phyloP scores from a whole-genome alignment of 306 rosid genomes.

The Prunus davidiana region DNA sequence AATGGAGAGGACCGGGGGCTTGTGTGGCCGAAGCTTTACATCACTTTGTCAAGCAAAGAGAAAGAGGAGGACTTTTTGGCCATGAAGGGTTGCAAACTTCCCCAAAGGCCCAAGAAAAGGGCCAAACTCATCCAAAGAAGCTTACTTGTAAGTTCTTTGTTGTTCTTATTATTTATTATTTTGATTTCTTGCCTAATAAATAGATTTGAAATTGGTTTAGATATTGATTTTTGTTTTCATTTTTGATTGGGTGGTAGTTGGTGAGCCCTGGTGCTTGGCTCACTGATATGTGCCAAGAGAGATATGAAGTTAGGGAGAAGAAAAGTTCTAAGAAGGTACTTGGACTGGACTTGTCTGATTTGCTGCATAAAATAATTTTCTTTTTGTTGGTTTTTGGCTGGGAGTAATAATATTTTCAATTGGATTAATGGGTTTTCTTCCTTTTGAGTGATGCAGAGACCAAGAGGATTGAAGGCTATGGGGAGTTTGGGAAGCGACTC shows the following conservation, averaged over 20 bases:
- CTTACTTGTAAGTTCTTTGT: constrained; percentile 48
- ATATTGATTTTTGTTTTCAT: not conserved
- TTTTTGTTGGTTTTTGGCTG: not conserved
- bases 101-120: no score
- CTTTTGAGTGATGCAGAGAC: constrained; percentile 46
- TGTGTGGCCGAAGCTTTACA: constrained; percentile 70
- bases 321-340: constrained; percentile 71
- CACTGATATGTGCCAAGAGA: constrained; percentile 85
- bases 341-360: constrained; percentile 11
- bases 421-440: not conserved
- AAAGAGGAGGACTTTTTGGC: constrained; percentile 83
- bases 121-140: constrained; percentile 74
- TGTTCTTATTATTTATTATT: not conserved
- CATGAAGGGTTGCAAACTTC: constrained; percentile 79
- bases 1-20: constrained; percentile 51
- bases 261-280: constrained; percentile 93
- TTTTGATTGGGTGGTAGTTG: constrained; percentile 37
- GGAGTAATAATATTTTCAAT: not conserved
- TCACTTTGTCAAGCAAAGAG: constrained; percentile 72
- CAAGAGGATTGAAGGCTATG: constrained; percentile 85
- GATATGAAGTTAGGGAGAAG: constrained; percentile 91
- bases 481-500: constrained; percentile 76
- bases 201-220: not conserved
- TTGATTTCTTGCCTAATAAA: not conserved
- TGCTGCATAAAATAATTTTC: not conserved